Base-by-base conservation (phyloP, 2,329 filamentous ascomycete species). In the Cercospora beticola region DNA sequence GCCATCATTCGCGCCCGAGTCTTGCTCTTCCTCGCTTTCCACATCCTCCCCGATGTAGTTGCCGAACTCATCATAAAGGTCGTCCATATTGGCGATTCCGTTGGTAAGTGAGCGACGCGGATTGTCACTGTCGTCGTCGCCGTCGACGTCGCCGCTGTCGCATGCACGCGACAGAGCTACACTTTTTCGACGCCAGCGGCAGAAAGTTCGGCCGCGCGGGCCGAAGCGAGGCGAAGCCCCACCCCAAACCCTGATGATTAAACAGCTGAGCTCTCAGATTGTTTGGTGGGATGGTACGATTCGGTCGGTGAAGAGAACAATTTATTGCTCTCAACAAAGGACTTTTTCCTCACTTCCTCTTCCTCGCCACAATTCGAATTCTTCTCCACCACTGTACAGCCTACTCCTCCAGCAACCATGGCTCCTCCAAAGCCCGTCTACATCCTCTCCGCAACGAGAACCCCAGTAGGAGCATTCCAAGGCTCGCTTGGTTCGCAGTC, bases 11-110 rank as follows among this genome's bases (percentile, higher is more conserved):
- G 91, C 90, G 74, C 89, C 88, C 77, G 88, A 88, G 78, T 93
- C 89, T 75, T 92, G 94, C 77, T 94, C 94, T 78, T 92, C 90
- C 78, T 97, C 94, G 67, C 92, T 95, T 80, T 91, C 91, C 79
- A 89, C 90, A 77, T 92, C 92, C 82, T 97, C 95, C 78, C 95
- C 95, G 79, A 98, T 97, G 82, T 95, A 98, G 84, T 98, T 98
- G 78, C 94, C 94, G 83, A 98, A 98, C 92, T 98, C 94, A 83
- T 98, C 94, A 81, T 98, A 97, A 76, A 97, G 89, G 82, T 97
- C 94, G 85, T 97, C 94, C 93, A 97, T 95, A 76, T 76, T 82
- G 78, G 72, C 71, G 69, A 69, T 46, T 46, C 62, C 64, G 49
- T 61, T 54, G 18, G n/a, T 18, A 59, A 68, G 33, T 18, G 30